Conservation (phyloP, 148 eudicot species). For the Camellia granthamiana region DNA sequence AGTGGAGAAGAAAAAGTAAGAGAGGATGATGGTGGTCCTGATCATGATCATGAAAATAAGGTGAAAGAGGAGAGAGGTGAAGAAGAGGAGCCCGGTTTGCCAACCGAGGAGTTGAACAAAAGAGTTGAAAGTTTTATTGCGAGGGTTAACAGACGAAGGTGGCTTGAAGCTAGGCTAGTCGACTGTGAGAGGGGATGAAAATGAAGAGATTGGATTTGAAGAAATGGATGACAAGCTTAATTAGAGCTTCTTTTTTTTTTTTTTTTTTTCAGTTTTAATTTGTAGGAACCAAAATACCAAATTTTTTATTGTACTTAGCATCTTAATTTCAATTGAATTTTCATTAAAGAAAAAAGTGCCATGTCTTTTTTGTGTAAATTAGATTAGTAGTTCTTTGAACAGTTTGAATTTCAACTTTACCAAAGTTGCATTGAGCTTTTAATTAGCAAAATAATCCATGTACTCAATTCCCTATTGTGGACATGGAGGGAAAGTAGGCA, state of each 20-base stretch:
- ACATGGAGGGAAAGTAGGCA: too few relatives aligned
- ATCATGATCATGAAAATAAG: too few relatives aligned
- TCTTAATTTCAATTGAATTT: too few relatives aligned
- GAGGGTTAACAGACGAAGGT: constrained; percentile 16
- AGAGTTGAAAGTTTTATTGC: constrained; percentile 19
- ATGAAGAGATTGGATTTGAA: not conserved
- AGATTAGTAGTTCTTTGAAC: not conserved
- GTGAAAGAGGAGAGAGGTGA: constrained; percentile 1
- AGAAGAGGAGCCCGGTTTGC: constrained; percentile 10
- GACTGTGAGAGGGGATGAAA: not conserved
- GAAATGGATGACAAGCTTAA: too few relatives aligned
- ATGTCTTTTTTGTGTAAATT: too few relatives aligned
- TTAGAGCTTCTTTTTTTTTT: too few relatives aligned
- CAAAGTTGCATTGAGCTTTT: not conserved
- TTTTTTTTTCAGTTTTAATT: too few relatives aligned
- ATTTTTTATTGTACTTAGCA: not conserved
- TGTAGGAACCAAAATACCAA: too few relatives aligned
- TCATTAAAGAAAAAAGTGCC: too few relatives aligned
- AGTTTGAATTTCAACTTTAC: not conserved
- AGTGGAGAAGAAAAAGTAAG: not conserved
- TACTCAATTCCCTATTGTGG: too few relatives aligned
- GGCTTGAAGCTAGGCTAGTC: constrained; percentile 15
- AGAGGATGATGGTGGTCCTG: too few relatives aligned
- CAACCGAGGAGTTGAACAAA: constrained; percentile 13
- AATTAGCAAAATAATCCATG: not conserved